phyloP scores from a whole-genome alignment of 345 rosid genomes.

The Salix viminalis region DNA sequence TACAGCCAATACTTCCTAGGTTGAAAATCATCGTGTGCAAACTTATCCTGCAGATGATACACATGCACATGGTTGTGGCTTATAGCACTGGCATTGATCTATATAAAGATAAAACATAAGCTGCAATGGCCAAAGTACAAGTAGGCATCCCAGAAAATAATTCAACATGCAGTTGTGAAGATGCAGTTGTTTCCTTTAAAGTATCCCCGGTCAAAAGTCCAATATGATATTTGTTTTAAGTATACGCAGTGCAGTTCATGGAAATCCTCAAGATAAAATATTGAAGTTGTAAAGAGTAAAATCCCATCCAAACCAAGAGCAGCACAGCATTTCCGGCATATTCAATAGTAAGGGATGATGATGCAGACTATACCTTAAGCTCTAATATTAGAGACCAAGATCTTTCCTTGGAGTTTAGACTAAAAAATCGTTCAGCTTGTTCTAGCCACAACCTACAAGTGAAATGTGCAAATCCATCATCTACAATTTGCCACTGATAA shows the following conservation, averaged over 20 bases:
- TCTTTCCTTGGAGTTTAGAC: slow-evolving; percentile 32
- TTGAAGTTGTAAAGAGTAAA: not conserved
- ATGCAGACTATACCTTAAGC: slow-evolving; percentile 43
- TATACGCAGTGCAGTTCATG: not conserved
- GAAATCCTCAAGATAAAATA: not conserved
- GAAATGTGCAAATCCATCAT: slow-evolving; percentile 8
- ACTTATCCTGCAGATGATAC: not conserved
- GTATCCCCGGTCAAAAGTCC: not conserved
- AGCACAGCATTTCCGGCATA: not conserved
- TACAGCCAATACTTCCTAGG: not conserved
- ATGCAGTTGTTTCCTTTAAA: too few species aligned
- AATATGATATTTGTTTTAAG: not conserved
- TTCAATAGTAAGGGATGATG: not conserved
- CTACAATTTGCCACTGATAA: not conserved
- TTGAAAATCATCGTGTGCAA: not conserved
- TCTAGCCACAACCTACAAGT: slow-evolving; percentile 58
- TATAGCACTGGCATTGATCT: not conserved
- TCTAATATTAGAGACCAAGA: slow-evolving; percentile 44
- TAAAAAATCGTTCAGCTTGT: slow-evolving; percentile 38
- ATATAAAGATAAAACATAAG: not conserved
- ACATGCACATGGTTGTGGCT: not conserved
- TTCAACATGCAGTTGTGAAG: too few species aligned
- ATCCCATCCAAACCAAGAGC: not conserved
- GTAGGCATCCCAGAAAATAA: too few species aligned
- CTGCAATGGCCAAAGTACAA: not conserved